A percentile compares a stretch with the other conserved stretches of the same genome.
Evolutionary conservation across 768 basidiomycete species (phyloP).

Genomic region (Amanita subjunquillea): DNA sequence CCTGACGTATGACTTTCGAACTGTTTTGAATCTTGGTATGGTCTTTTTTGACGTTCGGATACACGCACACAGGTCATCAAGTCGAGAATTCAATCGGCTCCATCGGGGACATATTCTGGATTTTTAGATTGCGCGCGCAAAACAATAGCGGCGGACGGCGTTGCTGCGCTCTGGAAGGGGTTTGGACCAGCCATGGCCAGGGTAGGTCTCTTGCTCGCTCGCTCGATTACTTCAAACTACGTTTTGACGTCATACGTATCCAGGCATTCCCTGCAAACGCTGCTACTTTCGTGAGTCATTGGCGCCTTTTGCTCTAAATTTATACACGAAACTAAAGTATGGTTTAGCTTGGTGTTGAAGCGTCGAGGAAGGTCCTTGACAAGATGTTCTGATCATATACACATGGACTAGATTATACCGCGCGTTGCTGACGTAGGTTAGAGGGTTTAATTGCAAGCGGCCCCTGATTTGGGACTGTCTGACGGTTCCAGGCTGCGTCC

Average conservation of each 20-base stretch:
- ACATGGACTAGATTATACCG: background rate
- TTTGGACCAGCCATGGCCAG: constrained; percentile 96
- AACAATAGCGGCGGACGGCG: constrained; percentile 83
- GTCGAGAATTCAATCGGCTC: constrained; percentile 91
- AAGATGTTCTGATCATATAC: constrained; percentile 31
- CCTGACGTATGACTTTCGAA: constrained; percentile 60
- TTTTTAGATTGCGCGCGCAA: constrained; percentile 88
- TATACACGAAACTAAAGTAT: background rate
- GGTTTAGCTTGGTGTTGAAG: constrained; percentile 81
- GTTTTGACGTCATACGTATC: background rate
- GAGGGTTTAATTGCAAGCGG: background rate
- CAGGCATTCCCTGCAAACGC: constrained; percentile 97
- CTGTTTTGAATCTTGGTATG: constrained; percentile 1
- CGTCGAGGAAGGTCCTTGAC: constrained; percentile 78
- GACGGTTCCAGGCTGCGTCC: too few species aligned
- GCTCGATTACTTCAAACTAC: background rate
- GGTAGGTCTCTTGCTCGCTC: constrained; percentile 46
- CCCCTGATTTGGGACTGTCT: too few species aligned
- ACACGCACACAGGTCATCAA: constrained; percentile 66
- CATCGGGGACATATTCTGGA: constrained; percentile 94
- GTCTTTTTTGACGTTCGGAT: background rate
- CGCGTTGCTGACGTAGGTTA: background rate
- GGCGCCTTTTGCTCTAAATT: background rate
- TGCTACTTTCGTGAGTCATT: constrained; percentile 71
- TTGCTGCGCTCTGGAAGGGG: constrained; percentile 88